Evolutionary conservation across 169 alveolate species (phyloP), one percentile per base, ranked within the genome.

Genomic region (Theileria parva): DNA sequence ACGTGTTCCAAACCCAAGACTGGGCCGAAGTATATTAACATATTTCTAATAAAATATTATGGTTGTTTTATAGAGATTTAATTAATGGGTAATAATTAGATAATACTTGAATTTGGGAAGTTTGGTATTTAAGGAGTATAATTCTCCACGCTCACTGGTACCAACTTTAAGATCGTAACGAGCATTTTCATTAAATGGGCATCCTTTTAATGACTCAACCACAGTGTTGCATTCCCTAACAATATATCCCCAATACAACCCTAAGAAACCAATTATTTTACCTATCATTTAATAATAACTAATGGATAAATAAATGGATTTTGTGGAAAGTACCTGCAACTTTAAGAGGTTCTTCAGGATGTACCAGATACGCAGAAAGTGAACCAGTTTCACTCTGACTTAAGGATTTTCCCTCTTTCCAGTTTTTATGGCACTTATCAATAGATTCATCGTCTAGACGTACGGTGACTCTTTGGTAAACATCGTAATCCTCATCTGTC

Each of bases 171-270:
- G 86, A 83, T 96, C 99, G 78, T 96, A 96, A 37, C 91, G 93
- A 55, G 92, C 96, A 32, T 81, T 92, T 72, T 78, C 93, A 21
- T 93, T 94, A 57, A 96, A 94, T 66, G 92, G 89, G 12, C 86
- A 75, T 32, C 75, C 71, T 13, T 68, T 76, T 67, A 95, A 92
- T 9, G 90, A 92, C 51, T 86, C 94, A 60, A 77, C 76, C 30
- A 95, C 80, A 17, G 80, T 86, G 8, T 85, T 89, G 51, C 96
- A 96, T 30, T 93, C 95, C 71, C 99, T 87, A 15, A 95, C 97
- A 34, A 80, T 87, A 83, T 96, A 97, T 17, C 99, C 99, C 98
- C 99, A 97, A 80, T 95, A 97, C n/a, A 91, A 81, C 1, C 96
- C 97, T 79, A 59, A 71, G n/a, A n/a, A n/a, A 55, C 57, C 32